Evolutionary conservation across 805 yeast genomes (phyloP).

Genomic region (Myxozyma sirexii): DNA sequence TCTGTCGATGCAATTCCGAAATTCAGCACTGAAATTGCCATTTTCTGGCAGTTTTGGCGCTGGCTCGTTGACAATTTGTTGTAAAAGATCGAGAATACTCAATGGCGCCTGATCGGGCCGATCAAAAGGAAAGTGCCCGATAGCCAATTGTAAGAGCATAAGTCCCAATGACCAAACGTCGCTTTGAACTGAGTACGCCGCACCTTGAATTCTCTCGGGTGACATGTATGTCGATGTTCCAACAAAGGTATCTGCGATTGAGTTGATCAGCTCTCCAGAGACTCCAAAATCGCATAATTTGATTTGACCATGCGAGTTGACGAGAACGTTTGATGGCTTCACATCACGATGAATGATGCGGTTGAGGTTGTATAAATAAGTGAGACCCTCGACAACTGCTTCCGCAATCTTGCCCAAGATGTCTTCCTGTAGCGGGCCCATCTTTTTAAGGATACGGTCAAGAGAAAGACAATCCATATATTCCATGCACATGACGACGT

Average conservation of each 20-base stretch:
- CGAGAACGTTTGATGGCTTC: slow-evolving; percentile 89
- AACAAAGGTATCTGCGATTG: slow-evolving; percentile 95
- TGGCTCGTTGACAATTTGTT: slow-evolving; percentile 89
- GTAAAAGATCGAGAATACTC: slow-evolving; percentile 86
- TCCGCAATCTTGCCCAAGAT: slow-evolving; percentile 73
- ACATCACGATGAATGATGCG: slow-evolving; percentile 94
- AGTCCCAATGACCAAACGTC: slow-evolving; percentile 97
- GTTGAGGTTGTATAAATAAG: slow-evolving; percentile 78
- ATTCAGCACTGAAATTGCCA: slow-evolving; percentile 48
- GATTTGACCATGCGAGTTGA: slow-evolving; percentile 83
- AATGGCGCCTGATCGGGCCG: slow-evolving; percentile 53
- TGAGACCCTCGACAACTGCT: slow-evolving; percentile 77
- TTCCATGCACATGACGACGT: slow-evolving; percentile 91
- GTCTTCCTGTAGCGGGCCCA: slow-evolving; percentile 67
- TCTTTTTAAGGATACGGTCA: slow-evolving; percentile 67
- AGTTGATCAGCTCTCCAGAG: slow-evolving; percentile 94
- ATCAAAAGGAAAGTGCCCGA: slow-evolving; percentile 76
- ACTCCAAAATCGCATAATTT: slow-evolving; percentile 98
- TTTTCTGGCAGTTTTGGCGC: slow-evolving; percentile 70
- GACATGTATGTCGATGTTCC: slow-evolving; percentile 95
- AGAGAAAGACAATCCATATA: slow-evolving; percentile 93
- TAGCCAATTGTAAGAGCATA: slow-evolving; percentile 83
- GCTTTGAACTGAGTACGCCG: slow-evolving; percentile 87
- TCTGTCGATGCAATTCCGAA: slow-evolving; percentile 69
- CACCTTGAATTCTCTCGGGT: slow-evolving; percentile 96